Conservation (phyloP, 257 asterid genomes). For the Linderniella brevidens region DNA sequence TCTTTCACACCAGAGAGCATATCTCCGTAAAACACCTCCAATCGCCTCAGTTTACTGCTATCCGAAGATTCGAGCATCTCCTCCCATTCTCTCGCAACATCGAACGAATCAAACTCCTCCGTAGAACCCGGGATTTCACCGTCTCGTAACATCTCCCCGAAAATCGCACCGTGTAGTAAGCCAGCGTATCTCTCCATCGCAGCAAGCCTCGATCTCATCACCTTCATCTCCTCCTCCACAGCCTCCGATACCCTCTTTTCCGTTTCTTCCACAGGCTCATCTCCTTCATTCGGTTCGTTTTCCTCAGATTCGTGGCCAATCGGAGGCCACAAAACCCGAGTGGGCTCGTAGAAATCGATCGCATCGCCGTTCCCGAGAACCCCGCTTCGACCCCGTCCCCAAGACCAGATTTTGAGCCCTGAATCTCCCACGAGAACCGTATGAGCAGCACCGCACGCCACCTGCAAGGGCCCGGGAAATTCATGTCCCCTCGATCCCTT, state of each 20-base stretch:
- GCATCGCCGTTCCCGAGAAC: slow-evolving; percentile 63
- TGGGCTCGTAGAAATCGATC: slow-evolving; percentile 36
- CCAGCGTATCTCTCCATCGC: slow-evolving; percentile 51
- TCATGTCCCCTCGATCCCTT: slow-evolving; percentile 19
- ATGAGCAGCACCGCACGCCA: slow-evolving; percentile 92
- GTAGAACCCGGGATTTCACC: slow-evolving; percentile 44
- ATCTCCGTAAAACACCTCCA: slow-evolving; percentile 58
- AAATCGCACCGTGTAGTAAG: slow-evolving; percentile 66
- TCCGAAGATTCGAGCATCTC: slow-evolving; percentile 64
- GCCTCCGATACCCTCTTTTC: slow-evolving; percentile 36
- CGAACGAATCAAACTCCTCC: slow-evolving; percentile 26
- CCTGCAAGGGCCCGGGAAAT: slow-evolving; percentile 43
- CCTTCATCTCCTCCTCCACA: slow-evolving; percentile 60
- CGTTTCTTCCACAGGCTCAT: slow-evolving; percentile 19
- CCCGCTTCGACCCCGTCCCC: slow-evolving; percentile 94
- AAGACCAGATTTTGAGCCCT: slow-evolving; percentile 71
- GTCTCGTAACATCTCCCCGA: slow-evolving; percentile 56
- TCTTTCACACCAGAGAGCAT: slow-evolving; percentile 76
- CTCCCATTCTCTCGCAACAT: slow-evolving; percentile 76
- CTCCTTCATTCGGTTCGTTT: slow-evolving; percentile 6
- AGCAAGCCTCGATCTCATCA: slow-evolving; percentile 38
- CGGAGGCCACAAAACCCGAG: slow-evolving; percentile 51
- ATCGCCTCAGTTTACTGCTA: slow-evolving; percentile 33
- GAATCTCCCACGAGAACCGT: slow-evolving; percentile 58
- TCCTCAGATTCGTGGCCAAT: slow-evolving; percentile 24